Conservation (phyloP, 2,329 filamentous ascomycete species). For the Aspergillus versicolor region DNA sequence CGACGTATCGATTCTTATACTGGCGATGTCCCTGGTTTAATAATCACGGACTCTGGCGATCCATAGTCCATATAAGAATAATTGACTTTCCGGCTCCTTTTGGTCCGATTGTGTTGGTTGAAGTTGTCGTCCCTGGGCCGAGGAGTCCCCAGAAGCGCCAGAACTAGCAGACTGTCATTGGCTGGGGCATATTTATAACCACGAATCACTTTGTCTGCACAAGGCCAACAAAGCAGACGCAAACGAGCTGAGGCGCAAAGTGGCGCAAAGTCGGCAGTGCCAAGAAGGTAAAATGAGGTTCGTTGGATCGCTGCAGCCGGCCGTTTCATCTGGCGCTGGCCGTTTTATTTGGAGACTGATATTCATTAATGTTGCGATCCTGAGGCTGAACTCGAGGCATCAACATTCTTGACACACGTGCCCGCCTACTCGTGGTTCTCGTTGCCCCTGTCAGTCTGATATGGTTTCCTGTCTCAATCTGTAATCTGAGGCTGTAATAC, state of each 20-base stretch:
- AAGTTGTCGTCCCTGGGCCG: no score
- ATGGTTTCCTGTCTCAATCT: neutral
- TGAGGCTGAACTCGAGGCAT: neutral
- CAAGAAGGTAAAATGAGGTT: constrained; percentile 6
- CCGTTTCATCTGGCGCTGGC: constrained; percentile 10
- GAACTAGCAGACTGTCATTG: neutral
- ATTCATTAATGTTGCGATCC: neutral
- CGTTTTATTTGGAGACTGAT: neutral
- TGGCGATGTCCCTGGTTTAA: neutral
- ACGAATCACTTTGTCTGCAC: constrained; percentile 3
- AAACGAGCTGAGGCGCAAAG: neutral
- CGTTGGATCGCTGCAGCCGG: constrained; percentile 2
- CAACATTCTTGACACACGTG: neutral
- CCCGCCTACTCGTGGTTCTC: neutral
- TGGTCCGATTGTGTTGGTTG: no score
- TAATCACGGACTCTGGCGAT: no score
- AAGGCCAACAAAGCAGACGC: neutral
- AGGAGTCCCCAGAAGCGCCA: no score
- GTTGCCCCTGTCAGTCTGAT: no score
- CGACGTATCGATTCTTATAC: neutral
- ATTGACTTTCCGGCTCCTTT: no score
- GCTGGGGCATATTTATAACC: constrained; percentile 5
- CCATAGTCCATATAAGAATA: no score
- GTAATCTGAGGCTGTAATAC: neutral
- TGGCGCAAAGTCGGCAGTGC: neutral